phyloP scores from a whole-genome alignment of 805 yeast species.

The Candida montana region DNA sequence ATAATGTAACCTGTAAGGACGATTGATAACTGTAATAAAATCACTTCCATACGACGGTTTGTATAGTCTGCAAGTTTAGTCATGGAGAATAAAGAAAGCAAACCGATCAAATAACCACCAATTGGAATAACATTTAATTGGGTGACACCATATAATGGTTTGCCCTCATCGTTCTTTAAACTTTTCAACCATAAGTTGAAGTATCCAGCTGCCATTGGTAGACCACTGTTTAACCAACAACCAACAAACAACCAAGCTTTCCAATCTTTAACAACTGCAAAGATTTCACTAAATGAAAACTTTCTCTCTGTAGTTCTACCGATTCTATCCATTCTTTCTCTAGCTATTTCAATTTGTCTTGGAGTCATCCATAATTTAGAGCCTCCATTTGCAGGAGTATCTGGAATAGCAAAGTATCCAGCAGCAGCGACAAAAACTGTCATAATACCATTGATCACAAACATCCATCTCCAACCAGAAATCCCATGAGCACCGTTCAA shows the following conservation, averaged over 20 bases:
- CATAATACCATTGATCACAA: conserved; percentile 15
- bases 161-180: conserved; percentile 12
- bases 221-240: background rate
- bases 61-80: conserved; percentile 10
- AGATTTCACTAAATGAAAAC: conserved; percentile 1
- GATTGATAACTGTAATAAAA: background rate
- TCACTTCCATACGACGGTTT: background rate
- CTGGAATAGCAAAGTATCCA: conserved; percentile 35
- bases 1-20: conserved; percentile 1
- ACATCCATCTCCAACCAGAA: conserved; percentile 13
- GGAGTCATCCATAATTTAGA: conserved; percentile 29
- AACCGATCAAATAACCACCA: conserved; percentile 14
- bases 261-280: conserved; percentile 4
- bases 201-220: conserved; percentile 1
- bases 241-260: background rate
- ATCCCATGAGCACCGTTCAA: conserved; percentile 7
- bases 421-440: conserved; percentile 25
- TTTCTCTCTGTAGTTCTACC: conserved; percentile 13
- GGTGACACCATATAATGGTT: conserved; percentile 3
- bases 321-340: conserved; percentile 13
- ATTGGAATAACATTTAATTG: conserved; percentile 17
- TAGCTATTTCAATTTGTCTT: conserved; percentile 21
- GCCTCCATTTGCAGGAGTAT: conserved; percentile 26
- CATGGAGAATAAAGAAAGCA: conserved; percentile 9
- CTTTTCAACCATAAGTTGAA: conserved; percentile 16